Evolutionary conservation across 2,329 filamentous ascomycete genomes (phyloP).

Genomic region (Rasamsonia emersonii): DNA sequence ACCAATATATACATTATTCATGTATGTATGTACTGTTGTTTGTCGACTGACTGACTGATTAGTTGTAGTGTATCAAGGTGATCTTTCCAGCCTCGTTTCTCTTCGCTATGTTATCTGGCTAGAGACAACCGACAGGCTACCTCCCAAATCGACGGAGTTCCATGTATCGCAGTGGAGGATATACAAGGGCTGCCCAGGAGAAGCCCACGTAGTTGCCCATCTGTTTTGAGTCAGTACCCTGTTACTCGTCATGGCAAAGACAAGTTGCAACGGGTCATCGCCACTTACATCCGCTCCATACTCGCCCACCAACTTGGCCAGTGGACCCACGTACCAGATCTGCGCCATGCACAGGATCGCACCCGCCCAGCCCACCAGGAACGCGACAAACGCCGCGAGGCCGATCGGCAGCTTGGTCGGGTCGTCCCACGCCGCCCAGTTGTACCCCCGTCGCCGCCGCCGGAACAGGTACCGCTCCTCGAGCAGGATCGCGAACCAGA

Average conservation of each 20-base stretch:
- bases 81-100: too few relatives aligned
- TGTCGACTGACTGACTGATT: too few relatives aligned
- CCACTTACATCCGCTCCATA: constrained; percentile 48
- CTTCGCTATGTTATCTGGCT: too few relatives aligned
- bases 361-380: constrained; percentile 57
- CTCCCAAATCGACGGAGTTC: constrained; percentile 44
- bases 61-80: too few relatives aligned
- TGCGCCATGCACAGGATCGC: constrained; percentile 61
- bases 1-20: too few relatives aligned
- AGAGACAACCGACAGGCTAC: too few relatives aligned
- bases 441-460: constrained; percentile 40
- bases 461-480: constrained; percentile 56
- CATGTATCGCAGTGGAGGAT: constrained; percentile 44
- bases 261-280: background rate
- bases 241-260: constrained; percentile 14
- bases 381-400: constrained; percentile 52
- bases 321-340: constrained; percentile 59
- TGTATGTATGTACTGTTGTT: too few relatives aligned
- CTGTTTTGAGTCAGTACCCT: too few relatives aligned
- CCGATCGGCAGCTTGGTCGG: constrained; percentile 52
- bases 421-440: constrained; percentile 56
- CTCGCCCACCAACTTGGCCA: constrained; percentile 49
- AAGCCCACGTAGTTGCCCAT: constrained; percentile 56
- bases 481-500: constrained; percentile 54
- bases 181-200: constrained; percentile 50